These are phyloP conservation scores for Sequoiadendron giganteum DNA, from an alignment of 75 land plant genomes.

Conservation along the genomic window DNA sequence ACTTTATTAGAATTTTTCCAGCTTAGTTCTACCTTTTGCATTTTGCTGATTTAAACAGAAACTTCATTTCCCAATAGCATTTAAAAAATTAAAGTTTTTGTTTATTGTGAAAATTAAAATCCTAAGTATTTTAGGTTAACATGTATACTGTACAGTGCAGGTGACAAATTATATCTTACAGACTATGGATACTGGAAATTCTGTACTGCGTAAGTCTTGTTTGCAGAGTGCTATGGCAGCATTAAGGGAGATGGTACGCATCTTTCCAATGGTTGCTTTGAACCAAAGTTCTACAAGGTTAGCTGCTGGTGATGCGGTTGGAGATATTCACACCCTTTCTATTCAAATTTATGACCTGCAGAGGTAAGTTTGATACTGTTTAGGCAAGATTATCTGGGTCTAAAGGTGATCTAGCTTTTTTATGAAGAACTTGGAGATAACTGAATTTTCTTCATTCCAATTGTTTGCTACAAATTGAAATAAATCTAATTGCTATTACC, in stretches of 20 bases:
- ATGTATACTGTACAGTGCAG: conserved; percentile 37
- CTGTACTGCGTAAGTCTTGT: conserved; percentile 67
- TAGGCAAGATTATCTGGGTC: not conserved
- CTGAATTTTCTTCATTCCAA: not conserved
- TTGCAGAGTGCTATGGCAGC: conserved; percentile 62
- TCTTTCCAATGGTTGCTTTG: conserved; percentile 83
- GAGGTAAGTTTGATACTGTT: conserved; percentile 42
- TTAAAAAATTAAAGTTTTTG: not conserved
- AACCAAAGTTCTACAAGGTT: conserved; percentile 60
- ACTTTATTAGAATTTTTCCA: not conserved
- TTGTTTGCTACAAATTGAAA: not conserved
- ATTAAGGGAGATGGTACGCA: conserved; percentile 67
- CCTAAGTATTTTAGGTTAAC: not conserved
- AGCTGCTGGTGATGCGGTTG: conserved; percentile 87
- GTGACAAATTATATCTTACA: conserved; percentile 62
- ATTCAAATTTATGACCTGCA: conserved; percentile 82
- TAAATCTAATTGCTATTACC: not conserved
- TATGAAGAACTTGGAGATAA: not conserved
- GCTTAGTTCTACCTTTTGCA: not conserved
- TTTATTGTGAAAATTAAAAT: not conserved
- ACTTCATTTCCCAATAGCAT: not conserved
- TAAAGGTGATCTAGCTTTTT: not conserved
- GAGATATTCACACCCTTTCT: conserved; percentile 54
- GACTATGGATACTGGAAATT: conserved; percentile 71
- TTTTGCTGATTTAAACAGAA: not conserved